Percentiles rank a stretch among this genome's conserved stretches.
Conservation (phyloP, 2,329 filamentous ascomycete genomes). For the Aspergillus sp. region DNA sequence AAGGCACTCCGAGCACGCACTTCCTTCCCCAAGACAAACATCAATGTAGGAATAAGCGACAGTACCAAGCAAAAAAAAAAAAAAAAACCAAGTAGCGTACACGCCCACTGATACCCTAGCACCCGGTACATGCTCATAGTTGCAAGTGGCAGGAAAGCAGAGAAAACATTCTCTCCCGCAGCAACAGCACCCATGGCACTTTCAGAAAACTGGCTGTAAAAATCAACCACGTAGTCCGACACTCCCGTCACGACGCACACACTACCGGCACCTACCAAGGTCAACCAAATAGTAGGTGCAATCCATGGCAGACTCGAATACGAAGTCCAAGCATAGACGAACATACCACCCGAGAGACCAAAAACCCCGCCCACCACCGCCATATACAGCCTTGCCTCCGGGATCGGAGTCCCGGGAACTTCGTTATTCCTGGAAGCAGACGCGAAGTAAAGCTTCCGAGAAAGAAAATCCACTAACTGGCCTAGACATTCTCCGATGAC, state of each 20-base stretch:
- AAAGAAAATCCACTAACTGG: constrained; percentile 37
- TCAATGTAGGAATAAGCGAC: constrained; percentile 33
- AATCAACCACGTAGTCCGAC: constrained; percentile 53
- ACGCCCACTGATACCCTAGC: constrained; percentile 44
- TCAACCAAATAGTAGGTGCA: constrained; percentile 35
- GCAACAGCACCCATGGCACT: constrained; percentile 51
- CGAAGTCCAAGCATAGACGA: constrained; percentile 41
- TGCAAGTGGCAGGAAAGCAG: constrained; percentile 47
- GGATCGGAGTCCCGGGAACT: constrained; percentile 43
- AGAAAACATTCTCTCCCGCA: constrained; percentile 47
- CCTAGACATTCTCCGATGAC: constrained; percentile 38
- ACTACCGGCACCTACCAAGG: constrained; percentile 45
- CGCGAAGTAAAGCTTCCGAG: constrained; percentile 27
- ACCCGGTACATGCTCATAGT: constrained; percentile 40
- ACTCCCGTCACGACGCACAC: constrained; percentile 51
- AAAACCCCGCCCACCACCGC: constrained; percentile 38
- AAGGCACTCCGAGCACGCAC: constrained; percentile 4
- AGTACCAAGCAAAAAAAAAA: constrained; percentile 41
- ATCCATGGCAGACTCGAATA: constrained; percentile 37
- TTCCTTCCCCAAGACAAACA: constrained; percentile 11
- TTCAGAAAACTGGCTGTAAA: constrained; percentile 52
- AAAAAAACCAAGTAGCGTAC: constrained; percentile 43
- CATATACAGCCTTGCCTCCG: constrained; percentile 47
- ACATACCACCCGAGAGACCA: constrained; percentile 41
- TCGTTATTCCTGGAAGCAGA: constrained; percentile 42